Conservation (phyloP, 2,329 filamentous ascomycete species). For the Aspergillus awamori region DNA sequence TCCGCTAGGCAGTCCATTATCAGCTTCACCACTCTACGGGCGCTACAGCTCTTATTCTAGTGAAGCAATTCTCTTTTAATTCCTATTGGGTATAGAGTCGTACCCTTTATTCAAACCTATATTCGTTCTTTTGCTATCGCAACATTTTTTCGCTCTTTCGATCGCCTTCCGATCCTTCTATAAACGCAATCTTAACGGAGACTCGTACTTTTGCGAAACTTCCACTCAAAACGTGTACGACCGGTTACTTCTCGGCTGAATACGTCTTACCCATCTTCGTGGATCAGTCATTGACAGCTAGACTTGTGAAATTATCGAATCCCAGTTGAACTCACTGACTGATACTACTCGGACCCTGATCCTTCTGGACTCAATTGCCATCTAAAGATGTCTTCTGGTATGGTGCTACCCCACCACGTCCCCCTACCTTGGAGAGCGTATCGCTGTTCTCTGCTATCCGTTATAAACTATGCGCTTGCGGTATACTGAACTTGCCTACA, state of each 20-base stretch:
- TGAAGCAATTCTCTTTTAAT: neutral
- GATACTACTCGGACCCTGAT: neutral
- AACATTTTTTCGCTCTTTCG: slow-evolving; percentile 4
- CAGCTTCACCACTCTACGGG: slow-evolving; percentile 4
- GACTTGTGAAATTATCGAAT: neutral
- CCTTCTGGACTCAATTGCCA: neutral
- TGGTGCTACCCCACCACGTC: neutral
- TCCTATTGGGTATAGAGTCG: neutral
- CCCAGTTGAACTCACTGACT: neutral
- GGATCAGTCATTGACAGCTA: neutral
- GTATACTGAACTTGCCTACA: neutral
- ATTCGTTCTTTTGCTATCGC: slow-evolving; percentile 8
- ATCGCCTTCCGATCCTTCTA: neutral
- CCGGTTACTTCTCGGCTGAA: slow-evolving; percentile 8
- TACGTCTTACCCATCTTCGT: neutral
- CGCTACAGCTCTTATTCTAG: neutral
- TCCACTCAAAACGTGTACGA: slow-evolving; percentile 8
- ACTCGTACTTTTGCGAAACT: slow-evolving; percentile 2
- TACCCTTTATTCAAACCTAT: neutral
- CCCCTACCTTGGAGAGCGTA: neutral
- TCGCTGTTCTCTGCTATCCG: neutral
- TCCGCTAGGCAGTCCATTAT: slow-evolving; percentile 9
- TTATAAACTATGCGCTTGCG: neutral
- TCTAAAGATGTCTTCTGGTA: slow-evolving; percentile 6
- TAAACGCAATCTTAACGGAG: slow-evolving; percentile 5